These are phyloP conservation scores for Penicillium sclerotigenum DNA, from an alignment of 2,329 filamentous ascomycete genomes.

Conservation along the genomic window DNA sequence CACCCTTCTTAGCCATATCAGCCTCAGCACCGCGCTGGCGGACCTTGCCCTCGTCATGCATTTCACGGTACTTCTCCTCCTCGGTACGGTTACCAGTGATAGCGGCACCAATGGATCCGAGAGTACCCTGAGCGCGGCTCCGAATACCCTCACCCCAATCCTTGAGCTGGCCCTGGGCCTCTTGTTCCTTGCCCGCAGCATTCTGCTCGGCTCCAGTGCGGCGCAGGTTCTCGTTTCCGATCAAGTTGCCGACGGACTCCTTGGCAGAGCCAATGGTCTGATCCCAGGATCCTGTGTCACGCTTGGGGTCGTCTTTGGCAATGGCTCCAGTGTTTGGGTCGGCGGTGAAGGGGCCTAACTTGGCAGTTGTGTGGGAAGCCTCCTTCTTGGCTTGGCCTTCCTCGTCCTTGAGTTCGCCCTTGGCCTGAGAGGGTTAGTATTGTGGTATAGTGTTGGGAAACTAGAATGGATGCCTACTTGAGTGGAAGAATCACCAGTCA, in stretches of 20 bases:
- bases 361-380: constrained; percentile 70
- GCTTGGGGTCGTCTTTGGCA: constrained; percentile 69
- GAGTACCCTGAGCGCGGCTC: constrained; percentile 65
- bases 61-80: constrained; percentile 62
- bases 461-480: constrained; percentile 46
- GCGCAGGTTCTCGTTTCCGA: constrained; percentile 75
- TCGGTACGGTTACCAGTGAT: constrained; percentile 67
- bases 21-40: constrained; percentile 77
- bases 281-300: constrained; percentile 72
- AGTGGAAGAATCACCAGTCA: constrained; percentile 71
- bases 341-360: constrained; percentile 68
- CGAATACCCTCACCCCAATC: constrained; percentile 68
- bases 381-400: constrained; percentile 60
- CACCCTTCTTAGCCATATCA: constrained; percentile 65
- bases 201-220: constrained; percentile 74
- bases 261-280: constrained; percentile 86
- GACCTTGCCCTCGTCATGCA: constrained; percentile 81
- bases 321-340: constrained; percentile 65
- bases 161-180: constrained; percentile 75
- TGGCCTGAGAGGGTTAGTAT: constrained; percentile 52
- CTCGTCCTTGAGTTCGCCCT: constrained; percentile 66
- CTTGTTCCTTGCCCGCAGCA: constrained; percentile 71
- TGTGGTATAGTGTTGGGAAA: neutral
- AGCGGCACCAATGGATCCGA: constrained; percentile 69
- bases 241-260: constrained; percentile 70